Conservation (phyloP, 108 stramenopile species). For the Bacterosira constricta region DNA sequence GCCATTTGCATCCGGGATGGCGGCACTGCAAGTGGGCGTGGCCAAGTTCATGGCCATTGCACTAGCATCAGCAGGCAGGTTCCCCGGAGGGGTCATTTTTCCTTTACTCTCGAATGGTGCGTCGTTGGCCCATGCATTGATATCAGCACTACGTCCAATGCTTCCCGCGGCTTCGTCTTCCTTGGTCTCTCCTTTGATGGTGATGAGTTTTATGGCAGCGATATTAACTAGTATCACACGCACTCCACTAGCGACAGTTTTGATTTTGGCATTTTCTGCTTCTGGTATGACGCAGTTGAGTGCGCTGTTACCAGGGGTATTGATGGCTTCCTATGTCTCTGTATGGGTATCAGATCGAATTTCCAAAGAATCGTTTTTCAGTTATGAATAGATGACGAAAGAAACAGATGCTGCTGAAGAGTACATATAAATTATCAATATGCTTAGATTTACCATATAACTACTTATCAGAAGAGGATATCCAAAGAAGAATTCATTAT, state of each 20-base stretch:
- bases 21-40: constrained; percentile 55
- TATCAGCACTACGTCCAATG: constrained; percentile 9
- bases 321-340: constrained; percentile 59
- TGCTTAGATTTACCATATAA: not conserved
- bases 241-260: constrained; percentile 63
- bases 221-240: constrained; percentile 65
- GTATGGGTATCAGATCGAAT: constrained; percentile 54
- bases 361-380: constrained; percentile 61
- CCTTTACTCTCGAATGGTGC: constrained; percentile 48
- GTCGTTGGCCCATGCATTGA: constrained; percentile 24
- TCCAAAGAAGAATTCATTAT: not conserved
- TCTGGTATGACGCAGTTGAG: constrained; percentile 57
- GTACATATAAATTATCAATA: no score
- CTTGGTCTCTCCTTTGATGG: constrained; percentile 36
- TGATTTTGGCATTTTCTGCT: constrained; percentile 65
- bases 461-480: not conserved
- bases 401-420: no score
- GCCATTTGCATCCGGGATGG: constrained; percentile 44
- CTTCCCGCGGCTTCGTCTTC: constrained; percentile 19
- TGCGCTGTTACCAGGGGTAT: constrained; percentile 51
- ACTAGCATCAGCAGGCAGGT: constrained; percentile 45
- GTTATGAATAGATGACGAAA: constrained; percentile 26
- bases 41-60: constrained; percentile 67
- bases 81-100: constrained; percentile 52
- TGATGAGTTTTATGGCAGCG: constrained; percentile 68